phyloP scores from a whole-genome alignment of 2,329 filamentous ascomycete species.

The Hysterium pulicare region DNA sequence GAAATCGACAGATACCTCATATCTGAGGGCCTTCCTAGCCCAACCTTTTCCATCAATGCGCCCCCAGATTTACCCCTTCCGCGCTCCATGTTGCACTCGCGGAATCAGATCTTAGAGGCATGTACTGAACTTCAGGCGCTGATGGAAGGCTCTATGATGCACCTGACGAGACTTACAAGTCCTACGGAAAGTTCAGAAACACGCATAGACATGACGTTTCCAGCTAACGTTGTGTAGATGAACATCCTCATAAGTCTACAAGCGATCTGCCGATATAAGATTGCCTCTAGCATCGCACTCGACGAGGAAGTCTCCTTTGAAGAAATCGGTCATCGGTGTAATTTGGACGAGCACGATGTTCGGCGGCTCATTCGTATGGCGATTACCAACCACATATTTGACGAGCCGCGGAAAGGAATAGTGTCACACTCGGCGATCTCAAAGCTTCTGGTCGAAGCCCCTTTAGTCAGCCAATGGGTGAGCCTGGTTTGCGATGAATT shows the following conservation, averaged over 20 bases:
- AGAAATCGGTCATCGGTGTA: conserved; percentile 5
- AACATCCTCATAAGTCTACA: conserved; percentile 13
- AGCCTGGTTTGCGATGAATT: background rate
- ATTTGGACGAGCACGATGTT: conserved; percentile 11
- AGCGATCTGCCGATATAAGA: conserved; percentile 12
- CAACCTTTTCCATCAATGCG: no score
- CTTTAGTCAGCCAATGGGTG: background rate
- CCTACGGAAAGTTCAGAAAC: no score
- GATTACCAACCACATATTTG: background rate
- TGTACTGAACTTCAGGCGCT: no score
- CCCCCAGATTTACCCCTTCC: no score
- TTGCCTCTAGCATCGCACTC: conserved; percentile 10
- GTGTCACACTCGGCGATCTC: background rate
- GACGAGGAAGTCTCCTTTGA: conserved; percentile 9
- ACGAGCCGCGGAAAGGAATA: background rate
- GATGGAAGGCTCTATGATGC: no score
- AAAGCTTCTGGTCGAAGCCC: background rate
- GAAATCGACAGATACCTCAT: no score
- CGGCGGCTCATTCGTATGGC: conserved; percentile 37
- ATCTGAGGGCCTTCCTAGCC: no score
- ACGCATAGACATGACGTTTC: no score
- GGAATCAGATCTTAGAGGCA: no score
- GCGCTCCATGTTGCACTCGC: no score
- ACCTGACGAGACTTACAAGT: no score
- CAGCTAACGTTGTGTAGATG: no score